Percentiles rank a stretch among this genome's conserved stretches.
Evolutionary conservation across 805 yeast species (phyloP).

Genomic region (Kluyveromyces starmeri): DNA sequence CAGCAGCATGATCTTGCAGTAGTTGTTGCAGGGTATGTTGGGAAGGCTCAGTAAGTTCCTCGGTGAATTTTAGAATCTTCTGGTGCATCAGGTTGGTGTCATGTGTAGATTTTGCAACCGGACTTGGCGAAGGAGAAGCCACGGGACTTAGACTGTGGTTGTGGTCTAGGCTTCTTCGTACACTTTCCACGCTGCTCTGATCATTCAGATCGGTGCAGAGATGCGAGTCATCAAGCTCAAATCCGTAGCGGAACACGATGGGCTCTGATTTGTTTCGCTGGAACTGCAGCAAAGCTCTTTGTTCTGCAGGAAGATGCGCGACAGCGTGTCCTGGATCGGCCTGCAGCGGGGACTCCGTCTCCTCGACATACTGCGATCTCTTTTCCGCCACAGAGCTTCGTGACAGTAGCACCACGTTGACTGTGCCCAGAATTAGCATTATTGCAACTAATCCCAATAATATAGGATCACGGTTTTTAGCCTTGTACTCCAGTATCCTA

Average conservation of each 20-base stretch:
- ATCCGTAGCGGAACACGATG: slow-evolving; percentile 6
- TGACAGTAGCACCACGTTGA: too few relatives aligned
- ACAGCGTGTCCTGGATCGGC: too few relatives aligned
- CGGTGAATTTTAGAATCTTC: neutral
- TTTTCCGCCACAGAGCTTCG: too few relatives aligned
- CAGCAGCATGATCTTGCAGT: neutral
- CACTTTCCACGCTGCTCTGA: neutral
- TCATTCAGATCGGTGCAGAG: neutral
- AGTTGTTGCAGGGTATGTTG: too few relatives aligned
- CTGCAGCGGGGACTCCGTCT: too few relatives aligned
- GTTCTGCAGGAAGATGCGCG: slow-evolving; percentile 9
- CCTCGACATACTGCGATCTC: too few relatives aligned
- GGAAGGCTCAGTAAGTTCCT: too few relatives aligned
- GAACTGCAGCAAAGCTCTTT: slow-evolving; percentile 20
- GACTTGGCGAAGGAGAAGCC: neutral
- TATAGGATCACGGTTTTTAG: neutral
- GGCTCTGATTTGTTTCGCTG: slow-evolving; percentile 16
- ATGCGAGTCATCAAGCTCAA: neutral
- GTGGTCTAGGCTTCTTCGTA: neutral
- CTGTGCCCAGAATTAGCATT: neutral
- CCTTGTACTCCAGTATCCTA: neutral
- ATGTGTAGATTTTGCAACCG: too few relatives aligned
- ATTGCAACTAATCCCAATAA: too few relatives aligned
- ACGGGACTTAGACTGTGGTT: neutral
- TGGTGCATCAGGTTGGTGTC: too few relatives aligned